Evolutionary conservation across 202 grass and related monocot species (phyloP).

Genomic region (Brachypodium distachyon): DNA sequence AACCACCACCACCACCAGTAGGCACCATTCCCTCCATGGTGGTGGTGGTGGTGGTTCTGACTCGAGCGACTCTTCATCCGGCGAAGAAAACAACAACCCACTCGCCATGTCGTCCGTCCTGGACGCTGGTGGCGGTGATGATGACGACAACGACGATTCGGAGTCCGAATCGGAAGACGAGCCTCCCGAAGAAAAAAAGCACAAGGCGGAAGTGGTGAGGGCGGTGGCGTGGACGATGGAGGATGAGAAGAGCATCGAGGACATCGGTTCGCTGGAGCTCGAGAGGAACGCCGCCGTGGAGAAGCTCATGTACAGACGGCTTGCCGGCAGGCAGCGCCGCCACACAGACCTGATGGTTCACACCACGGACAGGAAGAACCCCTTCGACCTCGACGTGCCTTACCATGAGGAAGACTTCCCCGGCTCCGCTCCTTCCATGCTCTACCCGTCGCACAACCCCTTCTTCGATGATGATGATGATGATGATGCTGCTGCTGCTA

Average conservation of each 20-base stretch:
- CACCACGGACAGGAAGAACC: conserved; percentile 37
- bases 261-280: conserved; percentile 64
- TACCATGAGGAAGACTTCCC: conserved; percentile 19
- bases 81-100: background rate
- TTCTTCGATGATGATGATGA: conserved; percentile 15
- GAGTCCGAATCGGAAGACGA: background rate
- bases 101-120: conserved; percentile 1
- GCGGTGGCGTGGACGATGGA: conserved; percentile 57
- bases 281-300: conserved; percentile 67
- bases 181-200: conserved; percentile 2
- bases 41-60: too few relatives aligned
- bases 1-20: background rate
- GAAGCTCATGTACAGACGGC: conserved; percentile 51
- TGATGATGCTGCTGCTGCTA: too few relatives aligned
- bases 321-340: background rate
- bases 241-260: conserved; percentile 53
- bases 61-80: background rate
- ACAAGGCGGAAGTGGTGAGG: background rate
- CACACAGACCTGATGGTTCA: conserved; percentile 50
- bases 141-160: background rate
- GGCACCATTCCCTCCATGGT: background rate
- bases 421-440: conserved; percentile 53
- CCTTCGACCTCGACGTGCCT: conserved; percentile 30
- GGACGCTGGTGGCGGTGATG: too few relatives aligned
- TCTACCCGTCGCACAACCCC: conserved; percentile 25